Evolutionary conservation across 1,139 yeast genomes (phyloP).

Genomic region (Scheffersomyces insectosa): DNA sequence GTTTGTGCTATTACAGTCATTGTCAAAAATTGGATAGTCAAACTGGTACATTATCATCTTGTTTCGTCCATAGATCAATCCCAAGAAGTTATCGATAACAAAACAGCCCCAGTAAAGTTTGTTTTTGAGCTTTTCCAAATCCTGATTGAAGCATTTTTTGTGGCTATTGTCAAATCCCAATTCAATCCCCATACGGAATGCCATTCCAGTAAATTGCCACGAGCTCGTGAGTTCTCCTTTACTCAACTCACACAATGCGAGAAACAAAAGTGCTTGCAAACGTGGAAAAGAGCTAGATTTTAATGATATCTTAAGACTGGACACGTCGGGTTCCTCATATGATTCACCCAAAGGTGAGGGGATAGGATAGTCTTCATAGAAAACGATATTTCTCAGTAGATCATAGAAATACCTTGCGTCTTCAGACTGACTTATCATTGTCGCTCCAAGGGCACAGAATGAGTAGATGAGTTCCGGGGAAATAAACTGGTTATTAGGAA

Average conservation of each 20-base stretch:
- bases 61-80: conserved; percentile 3
- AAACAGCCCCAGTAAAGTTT: conserved; percentile 2
- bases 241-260: conserved; percentile 2
- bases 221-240: conserved; percentile 4
- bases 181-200: conserved; percentile 3
- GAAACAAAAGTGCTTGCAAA: conserved; percentile 1
- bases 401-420: neutral
- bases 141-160: conserved; percentile 1
- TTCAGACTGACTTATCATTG: neutral
- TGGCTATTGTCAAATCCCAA: conserved; percentile 3
- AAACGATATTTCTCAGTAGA: neutral
- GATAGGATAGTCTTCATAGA: neutral
- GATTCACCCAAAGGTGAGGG: neutral
- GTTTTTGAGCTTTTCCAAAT: neutral
- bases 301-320: neutral
- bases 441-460: neutral
- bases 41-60: conserved; percentile 1
- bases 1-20: neutral
- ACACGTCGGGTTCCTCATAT: neutral
- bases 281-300: neutral
- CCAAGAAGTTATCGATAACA: conserved; percentile 1
- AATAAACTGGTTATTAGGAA: neutral
- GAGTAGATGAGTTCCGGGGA: conserved; percentile 1
- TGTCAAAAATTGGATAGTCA: conserved; percentile 1
- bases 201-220: conserved; percentile 3